phyloP scores from a whole-genome alignment of 2,329 filamentous ascomycete species.

The Apiospora marii region DNA sequence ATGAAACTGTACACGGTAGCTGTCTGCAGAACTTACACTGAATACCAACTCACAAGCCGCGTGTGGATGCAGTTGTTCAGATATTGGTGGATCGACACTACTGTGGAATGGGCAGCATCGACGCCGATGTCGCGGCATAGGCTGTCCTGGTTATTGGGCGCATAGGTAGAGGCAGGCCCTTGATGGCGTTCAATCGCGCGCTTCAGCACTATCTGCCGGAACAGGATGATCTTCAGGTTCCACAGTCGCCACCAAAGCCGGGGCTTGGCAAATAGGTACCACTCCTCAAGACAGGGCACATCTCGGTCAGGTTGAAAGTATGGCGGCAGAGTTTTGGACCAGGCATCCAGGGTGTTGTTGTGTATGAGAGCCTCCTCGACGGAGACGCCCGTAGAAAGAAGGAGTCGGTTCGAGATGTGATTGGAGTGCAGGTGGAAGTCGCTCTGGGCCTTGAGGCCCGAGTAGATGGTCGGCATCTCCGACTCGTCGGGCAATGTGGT shows the following conservation, averaged over 20 bases:
- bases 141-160: conserved; percentile 32
- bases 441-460: conserved; percentile 40
- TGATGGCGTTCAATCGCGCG: conserved; percentile 35
- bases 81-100: conserved; percentile 38
- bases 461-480: conserved; percentile 37
- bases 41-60: conserved; percentile 43
- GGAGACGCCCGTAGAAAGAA: conserved; percentile 37
- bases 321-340: conserved; percentile 38
- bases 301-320: conserved; percentile 36
- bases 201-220: conserved; percentile 40
- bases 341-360: conserved; percentile 36
- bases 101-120: conserved; percentile 38
- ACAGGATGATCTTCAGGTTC: conserved; percentile 43
- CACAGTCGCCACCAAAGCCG: conserved; percentile 44
- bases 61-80: conserved; percentile 32
- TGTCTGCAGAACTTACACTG: conserved; percentile 35
- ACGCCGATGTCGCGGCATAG: conserved; percentile 37
- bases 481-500: conserved; percentile 35
- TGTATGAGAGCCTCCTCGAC: conserved; percentile 38
- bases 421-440: conserved; percentile 43
- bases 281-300: conserved; percentile 30
- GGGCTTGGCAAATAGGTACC: conserved; percentile 37
- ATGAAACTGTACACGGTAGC: background rate
- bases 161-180: conserved; percentile 19
- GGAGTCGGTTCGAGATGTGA: conserved; percentile 41